A percentile compares a stretch with the other conserved stretches of the same genome.
Conservation (phyloP, 148 eudicot species). For the Camellia sinensis region DNA sequence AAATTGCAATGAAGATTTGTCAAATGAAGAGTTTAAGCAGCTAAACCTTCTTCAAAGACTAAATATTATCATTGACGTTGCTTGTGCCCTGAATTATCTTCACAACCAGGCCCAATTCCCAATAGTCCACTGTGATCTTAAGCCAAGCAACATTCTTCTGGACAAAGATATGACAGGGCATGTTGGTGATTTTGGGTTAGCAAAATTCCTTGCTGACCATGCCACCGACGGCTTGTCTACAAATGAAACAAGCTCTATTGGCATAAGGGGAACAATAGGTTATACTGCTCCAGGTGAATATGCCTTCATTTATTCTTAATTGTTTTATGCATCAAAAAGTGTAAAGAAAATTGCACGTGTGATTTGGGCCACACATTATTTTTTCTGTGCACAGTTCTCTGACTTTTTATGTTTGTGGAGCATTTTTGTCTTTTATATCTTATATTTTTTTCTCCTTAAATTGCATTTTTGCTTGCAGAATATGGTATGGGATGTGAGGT, state of each 20-base stretch:
- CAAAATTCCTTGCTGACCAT: not conserved
- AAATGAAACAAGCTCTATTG: not conserved
- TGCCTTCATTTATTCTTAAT: too few species aligned
- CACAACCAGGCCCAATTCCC: not conserved
- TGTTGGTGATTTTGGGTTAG: not conserved
- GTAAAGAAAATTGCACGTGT: too few species aligned
- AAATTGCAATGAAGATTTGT: too few species aligned
- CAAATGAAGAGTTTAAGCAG: not conserved
- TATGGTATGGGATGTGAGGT: slow-evolving; percentile 1
- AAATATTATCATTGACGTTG: not conserved
- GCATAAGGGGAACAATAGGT: not conserved
- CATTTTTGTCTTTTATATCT: too few species aligned
- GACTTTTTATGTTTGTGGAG: too few species aligned
- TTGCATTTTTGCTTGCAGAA: not conserved
- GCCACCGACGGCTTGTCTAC: not conserved
- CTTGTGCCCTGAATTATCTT: slow-evolving; percentile 7
- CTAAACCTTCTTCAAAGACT: not conserved
- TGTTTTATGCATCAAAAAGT: too few species aligned
- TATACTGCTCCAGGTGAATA: not conserved
- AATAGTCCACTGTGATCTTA: not conserved
- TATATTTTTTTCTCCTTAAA: too few species aligned
- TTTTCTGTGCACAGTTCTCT: too few species aligned
- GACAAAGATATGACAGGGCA: not conserved
- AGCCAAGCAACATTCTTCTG: slow-evolving; percentile 2
- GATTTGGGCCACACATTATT: too few species aligned